Evolutionary conservation across 2,329 filamentous ascomycete species (phyloP).

Genomic region (Fusarium tuaranense): DNA sequence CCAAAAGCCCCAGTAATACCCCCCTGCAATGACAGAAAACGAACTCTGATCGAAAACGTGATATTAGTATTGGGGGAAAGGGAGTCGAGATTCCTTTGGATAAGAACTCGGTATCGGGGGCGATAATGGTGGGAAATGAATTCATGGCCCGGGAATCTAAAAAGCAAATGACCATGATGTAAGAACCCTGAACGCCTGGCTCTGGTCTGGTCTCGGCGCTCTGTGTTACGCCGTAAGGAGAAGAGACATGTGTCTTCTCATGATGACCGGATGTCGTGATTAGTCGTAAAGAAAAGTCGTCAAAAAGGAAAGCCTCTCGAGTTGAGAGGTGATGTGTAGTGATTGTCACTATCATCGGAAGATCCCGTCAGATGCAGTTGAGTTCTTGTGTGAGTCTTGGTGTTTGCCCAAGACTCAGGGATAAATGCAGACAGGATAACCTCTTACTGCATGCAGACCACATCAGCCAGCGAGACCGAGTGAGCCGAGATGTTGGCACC

Average conservation of each 20-base stretch:
- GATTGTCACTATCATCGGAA: slow-evolving; percentile 10
- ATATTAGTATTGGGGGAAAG: slow-evolving; percentile 1
- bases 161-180: slow-evolving; percentile 14
- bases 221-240: not conserved
- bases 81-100: not conserved
- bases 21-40: not conserved
- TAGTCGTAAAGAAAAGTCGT: not conserved
- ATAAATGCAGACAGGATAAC: not conserved
- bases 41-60: not conserved
- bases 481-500: slow-evolving; percentile 58
- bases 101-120: slow-evolving; percentile 19
- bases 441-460: slow-evolving; percentile 61
- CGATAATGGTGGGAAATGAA: not conserved
- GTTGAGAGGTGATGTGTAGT: slow-evolving; percentile 11
- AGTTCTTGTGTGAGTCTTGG: not conserved
- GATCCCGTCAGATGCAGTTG: not conserved
- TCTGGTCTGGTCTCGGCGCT: not conserved
- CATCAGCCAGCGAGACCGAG: slow-evolving; percentile 59
- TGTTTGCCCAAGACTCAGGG: not conserved
- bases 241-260: slow-evolving; percentile 7
- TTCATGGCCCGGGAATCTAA: slow-evolving; percentile 13
- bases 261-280: not conserved
- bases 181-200: slow-evolving; percentile 15
- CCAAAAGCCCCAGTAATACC: not conserved
- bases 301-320: slow-evolving; percentile 11